Conservation (phyloP, 345 rosid species). For the Aethionema arabicum region DNA sequence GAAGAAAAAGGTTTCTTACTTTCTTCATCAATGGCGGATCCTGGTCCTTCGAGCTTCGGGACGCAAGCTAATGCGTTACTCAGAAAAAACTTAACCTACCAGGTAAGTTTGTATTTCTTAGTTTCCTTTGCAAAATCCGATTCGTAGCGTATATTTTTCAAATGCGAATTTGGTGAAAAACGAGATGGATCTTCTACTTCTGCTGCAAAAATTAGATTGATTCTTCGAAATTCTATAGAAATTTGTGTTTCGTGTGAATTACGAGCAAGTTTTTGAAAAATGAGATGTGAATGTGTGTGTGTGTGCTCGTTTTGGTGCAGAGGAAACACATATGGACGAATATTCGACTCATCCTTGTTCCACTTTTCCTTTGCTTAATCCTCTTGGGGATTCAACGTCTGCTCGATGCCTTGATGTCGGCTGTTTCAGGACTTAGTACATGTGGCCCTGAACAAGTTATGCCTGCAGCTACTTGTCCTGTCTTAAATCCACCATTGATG, state of each 20-base stretch:
- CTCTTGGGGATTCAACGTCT: slow-evolving; percentile 49
- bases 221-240: no score
- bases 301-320: slow-evolving; percentile 37
- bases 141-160: no score
- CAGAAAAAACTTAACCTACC: slow-evolving; percentile 77
- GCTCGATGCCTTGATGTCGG: slow-evolving; percentile 30
- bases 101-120: slow-evolving; percentile 43
- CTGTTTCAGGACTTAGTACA: slow-evolving; percentile 4
- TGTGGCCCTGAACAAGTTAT: no score
- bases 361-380: slow-evolving; percentile 69
- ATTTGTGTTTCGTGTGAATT: no score
- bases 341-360: slow-evolving; percentile 65
- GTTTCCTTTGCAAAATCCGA: not conserved
- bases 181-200: no score
- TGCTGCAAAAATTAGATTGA: not conserved
- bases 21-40: slow-evolving; percentile 46
- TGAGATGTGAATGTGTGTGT: not conserved
- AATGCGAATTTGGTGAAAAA: no score
- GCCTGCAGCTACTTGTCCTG: slow-evolving; percentile 16
- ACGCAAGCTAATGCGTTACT: slow-evolving; percentile 79
- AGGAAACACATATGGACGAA: slow-evolving; percentile 71
- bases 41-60: slow-evolving; percentile 58
- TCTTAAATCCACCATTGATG: slow-evolving; percentile 57
- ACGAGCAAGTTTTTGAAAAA: no score
- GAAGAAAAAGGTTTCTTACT: not conserved